Conservation (phyloP, 2,329 filamentous ascomycete genomes). For the Pestalotiopsis sp. region DNA sequence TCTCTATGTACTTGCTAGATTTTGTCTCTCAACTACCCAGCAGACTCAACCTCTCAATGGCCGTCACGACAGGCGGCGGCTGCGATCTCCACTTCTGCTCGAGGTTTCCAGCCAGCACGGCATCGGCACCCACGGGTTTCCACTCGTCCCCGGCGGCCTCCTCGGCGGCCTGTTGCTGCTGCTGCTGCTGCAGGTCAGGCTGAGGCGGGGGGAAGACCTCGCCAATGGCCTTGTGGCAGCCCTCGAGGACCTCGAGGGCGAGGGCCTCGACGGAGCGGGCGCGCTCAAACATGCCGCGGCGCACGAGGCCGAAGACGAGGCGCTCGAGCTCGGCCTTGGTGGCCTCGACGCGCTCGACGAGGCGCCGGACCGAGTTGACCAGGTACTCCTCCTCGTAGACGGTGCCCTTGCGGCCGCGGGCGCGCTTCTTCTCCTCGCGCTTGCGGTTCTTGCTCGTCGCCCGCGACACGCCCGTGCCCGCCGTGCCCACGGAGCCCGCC, state of each 20-base stretch:
- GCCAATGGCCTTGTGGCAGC: slow-evolving; percentile 66
- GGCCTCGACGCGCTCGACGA: slow-evolving; percentile 81
- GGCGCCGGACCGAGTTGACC: slow-evolving; percentile 79
- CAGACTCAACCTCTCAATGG: slow-evolving; percentile 52
- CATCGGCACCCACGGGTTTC: slow-evolving; percentile 50
- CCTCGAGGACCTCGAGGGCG: slow-evolving; percentile 73
- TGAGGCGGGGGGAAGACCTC: slow-evolving; percentile 64
- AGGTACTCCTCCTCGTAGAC: slow-evolving; percentile 99
- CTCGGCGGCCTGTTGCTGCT: slow-evolving; percentile 23
- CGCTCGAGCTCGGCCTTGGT: slow-evolving; percentile 72
- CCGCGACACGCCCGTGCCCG: slow-evolving; percentile 73
- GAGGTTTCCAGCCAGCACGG: slow-evolving; percentile 54
- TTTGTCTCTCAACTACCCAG: slow-evolving; percentile 40
- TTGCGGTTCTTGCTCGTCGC: slow-evolving; percentile 86
- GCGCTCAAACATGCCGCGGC: slow-evolving; percentile 85
- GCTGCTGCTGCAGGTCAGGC: slow-evolving; percentile 15
- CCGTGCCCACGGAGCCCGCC: slow-evolving; percentile 63
- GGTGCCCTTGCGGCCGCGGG: slow-evolving; percentile 91
- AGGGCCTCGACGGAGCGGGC: slow-evolving; percentile 76
- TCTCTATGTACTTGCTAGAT: background rate
- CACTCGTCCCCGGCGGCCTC: slow-evolving; percentile 20
- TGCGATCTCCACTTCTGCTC: slow-evolving; percentile 47
- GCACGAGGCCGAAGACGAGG: slow-evolving; percentile 75
- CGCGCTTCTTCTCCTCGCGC: slow-evolving; percentile 92
- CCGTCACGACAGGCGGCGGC: slow-evolving; percentile 51